Percentiles rank a stretch among this genome's conserved stretches.
Conservation (phyloP, 2,329 filamentous ascomycete genomes). For the Stagonosporopsis rhizophila region DNA sequence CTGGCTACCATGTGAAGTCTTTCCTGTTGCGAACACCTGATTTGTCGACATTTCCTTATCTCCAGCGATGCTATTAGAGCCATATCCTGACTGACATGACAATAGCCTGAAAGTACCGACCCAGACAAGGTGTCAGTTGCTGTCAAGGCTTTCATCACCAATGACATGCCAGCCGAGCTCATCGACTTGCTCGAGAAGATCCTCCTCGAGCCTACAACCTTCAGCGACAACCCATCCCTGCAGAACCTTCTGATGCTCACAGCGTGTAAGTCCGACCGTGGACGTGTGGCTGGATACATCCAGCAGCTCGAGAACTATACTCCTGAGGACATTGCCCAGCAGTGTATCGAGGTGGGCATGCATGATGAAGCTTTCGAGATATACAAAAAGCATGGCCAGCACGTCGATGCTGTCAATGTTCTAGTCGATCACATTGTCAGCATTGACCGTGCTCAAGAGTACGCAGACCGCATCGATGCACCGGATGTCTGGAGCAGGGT, state of each 20-base stretch:
- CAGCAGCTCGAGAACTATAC: slow-evolving; percentile 89
- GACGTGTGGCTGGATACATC: slow-evolving; percentile 94
- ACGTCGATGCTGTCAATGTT: slow-evolving; percentile 84
- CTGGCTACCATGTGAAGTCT: background rate
- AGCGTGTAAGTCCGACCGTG: slow-evolving; percentile 94
- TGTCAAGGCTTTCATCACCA: slow-evolving; percentile 89
- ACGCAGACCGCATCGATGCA: slow-evolving; percentile 90
- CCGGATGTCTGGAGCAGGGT: slow-evolving; percentile 92
- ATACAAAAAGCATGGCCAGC: slow-evolving; percentile 96
- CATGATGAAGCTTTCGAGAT: slow-evolving; percentile 98
- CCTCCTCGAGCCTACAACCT: slow-evolving; percentile 97
- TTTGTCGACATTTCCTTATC: background rate
- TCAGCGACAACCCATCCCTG: slow-evolving; percentile 95
- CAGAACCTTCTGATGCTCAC: slow-evolving; percentile 97
- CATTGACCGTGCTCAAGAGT: slow-evolving; percentile 95
- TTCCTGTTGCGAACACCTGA: background rate
- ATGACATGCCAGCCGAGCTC: slow-evolving; percentile 89
- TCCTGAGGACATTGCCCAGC: slow-evolving; percentile 87
- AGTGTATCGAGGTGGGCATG: slow-evolving; percentile 93
- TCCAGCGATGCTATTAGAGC: background rate
- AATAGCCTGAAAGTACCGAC: slow-evolving; percentile 67
- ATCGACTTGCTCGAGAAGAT: slow-evolving; percentile 99
- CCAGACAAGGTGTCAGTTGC: slow-evolving; percentile 94
- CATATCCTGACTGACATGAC: background rate
- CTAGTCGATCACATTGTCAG: slow-evolving; percentile 96